These are phyloP conservation scores for Camptophora hylomeconis DNA, from an alignment of 2,329 filamentous ascomycete species.

Conservation along the genomic window DNA sequence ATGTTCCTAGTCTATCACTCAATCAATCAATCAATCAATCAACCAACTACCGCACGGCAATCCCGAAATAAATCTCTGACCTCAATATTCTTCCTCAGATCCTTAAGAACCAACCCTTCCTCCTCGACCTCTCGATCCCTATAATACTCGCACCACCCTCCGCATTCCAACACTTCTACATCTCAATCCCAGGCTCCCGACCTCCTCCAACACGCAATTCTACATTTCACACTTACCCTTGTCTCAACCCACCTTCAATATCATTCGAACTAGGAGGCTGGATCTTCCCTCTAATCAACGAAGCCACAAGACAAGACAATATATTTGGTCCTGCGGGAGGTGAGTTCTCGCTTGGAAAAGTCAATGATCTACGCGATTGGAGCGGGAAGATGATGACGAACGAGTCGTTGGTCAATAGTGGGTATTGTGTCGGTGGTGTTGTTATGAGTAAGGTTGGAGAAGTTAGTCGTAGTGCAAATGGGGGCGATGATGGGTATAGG, in stretches of 20 bases:
- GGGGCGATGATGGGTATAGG: constrained; percentile 6
- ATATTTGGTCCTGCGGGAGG: constrained; percentile 13
- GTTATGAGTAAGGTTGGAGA: no score
- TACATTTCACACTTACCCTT: constrained; percentile 14
- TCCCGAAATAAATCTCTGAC: no score
- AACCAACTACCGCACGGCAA: no score
- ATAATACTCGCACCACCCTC: constrained; percentile 15
- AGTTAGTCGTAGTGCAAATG: no score
- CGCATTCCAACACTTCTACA: constrained; percentile 10
- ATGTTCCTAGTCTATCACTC: no score
- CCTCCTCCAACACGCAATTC: constrained; percentile 7
- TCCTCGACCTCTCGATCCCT: constrained; percentile 18
- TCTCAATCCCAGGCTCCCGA: constrained; percentile 11
- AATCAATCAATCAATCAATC: no score
- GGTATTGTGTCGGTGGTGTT: constrained; percentile 9
- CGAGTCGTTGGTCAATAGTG: constrained; percentile 2
- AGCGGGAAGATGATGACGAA: not conserved
- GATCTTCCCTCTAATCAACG: constrained; percentile 11
- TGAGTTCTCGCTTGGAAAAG: constrained; percentile 13
- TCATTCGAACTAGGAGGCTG: constrained; percentile 13
- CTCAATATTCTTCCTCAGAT: no score
- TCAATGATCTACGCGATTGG: constrained; percentile 6
- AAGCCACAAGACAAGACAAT: constrained; percentile 6
- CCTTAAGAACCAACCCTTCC: constrained; percentile 21
- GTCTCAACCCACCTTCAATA: constrained; percentile 12